phyloP scores from a whole-genome alignment of 129 eudicot genomes.

The Saposhnikovia divaricata region DNA sequence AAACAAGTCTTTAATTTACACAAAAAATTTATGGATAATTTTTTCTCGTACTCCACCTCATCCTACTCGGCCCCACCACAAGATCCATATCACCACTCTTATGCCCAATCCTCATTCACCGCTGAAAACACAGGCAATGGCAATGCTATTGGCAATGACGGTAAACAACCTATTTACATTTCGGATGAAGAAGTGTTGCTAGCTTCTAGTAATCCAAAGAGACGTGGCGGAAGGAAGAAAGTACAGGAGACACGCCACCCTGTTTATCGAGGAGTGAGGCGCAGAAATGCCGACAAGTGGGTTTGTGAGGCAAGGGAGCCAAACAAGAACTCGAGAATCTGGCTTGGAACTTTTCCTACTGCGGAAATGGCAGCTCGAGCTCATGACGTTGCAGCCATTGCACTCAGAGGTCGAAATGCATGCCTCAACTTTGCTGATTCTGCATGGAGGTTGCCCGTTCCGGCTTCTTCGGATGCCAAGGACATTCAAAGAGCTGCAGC shows the following conservation, averaged over 20 bases:
- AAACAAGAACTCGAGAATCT: conserved; percentile 34
- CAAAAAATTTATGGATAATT: neutral
- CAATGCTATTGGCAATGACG: neutral
- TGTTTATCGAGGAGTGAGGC: conserved; percentile 21
- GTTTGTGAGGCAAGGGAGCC: conserved; percentile 34
- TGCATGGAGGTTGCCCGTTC: conserved; percentile 42
- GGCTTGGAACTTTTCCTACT: conserved; percentile 35
- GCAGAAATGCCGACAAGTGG: conserved; percentile 30
- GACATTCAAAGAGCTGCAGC: conserved; percentile 70
- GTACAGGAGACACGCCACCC: conserved; percentile 24
- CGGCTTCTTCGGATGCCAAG: conserved; percentile 35
- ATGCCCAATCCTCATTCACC: neutral
- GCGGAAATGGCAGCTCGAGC: conserved; percentile 47
- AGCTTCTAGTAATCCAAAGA: conserved; percentile 16
- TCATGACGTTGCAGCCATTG: conserved; percentile 39
- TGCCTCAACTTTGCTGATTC: conserved; percentile 67
- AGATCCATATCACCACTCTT: neutral
- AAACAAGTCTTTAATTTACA: neutral
- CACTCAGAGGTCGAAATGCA: conserved; percentile 46
- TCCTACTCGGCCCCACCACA: neutral
- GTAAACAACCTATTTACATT: neutral
- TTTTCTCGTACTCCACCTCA: neutral
- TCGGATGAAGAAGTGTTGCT: conserved; percentile 15
- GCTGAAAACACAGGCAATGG: neutral
- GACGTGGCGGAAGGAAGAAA: conserved; percentile 21